Base-by-base conservation (phyloP, 208 protist genomes). In the Leishmania arabica region DNA sequence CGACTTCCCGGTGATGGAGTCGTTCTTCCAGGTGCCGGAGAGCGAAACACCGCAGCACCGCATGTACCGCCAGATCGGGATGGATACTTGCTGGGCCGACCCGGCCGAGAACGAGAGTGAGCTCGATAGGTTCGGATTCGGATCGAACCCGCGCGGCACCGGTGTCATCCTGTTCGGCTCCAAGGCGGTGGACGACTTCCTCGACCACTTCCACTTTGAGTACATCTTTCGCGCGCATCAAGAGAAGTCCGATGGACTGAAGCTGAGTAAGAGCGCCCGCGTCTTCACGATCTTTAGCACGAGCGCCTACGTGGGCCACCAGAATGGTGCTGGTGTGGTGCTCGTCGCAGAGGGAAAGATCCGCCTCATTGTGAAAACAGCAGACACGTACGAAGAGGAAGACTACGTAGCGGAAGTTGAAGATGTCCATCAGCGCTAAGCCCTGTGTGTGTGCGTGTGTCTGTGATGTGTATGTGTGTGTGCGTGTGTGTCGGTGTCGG, bases 251-350 rank as follows among this genome's bases (percentile, higher is more conserved):
- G 94, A 98, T 79, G 97, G 97, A 64, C 84, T 98, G 75, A 96
- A 98, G 88, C 87, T 98, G 47, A 97, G 92, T 81, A 96, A 97
- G 80, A 97, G 83, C 79, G 91, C 92, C 7, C 91, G 95, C 3
- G 94, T 98, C 13, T 95, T 99, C 78, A 98, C 97, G 27, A 97
- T 99, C 75, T 99, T 99, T 62, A 98, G 96, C 84, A 97, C 96
- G 11, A 96, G 94, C 71, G 92, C 97, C 62, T 99, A 99, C 78
- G 92, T 97, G 9, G 97, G 97, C 7, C 94, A 98, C 78, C 87
- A 95, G 58, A 98, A 99, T 83, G 93, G 95, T 31, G 97, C 95
- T 7, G 97, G 95, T 47, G 94, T 97, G 49, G 94, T 98, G 74
- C 85, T 98, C 24, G 95, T 98, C 21, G 92, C 92, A 24, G 93